phyloP scores from a whole-genome alignment of 2,329 filamentous ascomycete species.

The Venturia effusa region DNA sequence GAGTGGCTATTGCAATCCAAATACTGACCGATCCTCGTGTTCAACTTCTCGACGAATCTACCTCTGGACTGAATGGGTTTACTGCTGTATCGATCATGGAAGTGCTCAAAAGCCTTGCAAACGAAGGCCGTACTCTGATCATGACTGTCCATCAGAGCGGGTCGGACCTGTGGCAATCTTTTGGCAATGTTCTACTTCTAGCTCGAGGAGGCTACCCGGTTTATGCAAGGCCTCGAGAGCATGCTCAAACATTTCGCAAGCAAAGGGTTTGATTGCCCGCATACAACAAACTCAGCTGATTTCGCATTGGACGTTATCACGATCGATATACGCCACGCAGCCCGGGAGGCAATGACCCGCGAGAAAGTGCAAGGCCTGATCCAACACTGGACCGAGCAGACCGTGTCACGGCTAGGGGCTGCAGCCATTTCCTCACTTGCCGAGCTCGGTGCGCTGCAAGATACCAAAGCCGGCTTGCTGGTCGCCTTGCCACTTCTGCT shows the following conservation, averaged over 20 bases:
- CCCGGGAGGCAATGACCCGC: constrained; percentile 22
- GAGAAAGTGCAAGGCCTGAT: constrained; percentile 52
- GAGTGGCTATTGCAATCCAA: constrained; percentile 68
- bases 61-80: constrained; percentile 66
- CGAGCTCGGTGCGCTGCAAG: too few relatives aligned
- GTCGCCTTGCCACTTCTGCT: too few relatives aligned
- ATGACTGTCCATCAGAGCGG: constrained; percentile 77
- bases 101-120: constrained; percentile 57
- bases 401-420: too few relatives aligned
- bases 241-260: too few relatives aligned
- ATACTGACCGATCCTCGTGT: constrained; percentile 66
- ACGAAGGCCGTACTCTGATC: constrained; percentile 62
- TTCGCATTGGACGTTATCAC: constrained; percentile 71
- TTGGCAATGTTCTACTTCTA: too few relatives aligned
- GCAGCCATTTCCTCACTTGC: too few relatives aligned
- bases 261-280: too few relatives aligned
- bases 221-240: too few relatives aligned
- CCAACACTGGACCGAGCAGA: too few relatives aligned
- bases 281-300: constrained; percentile 65
- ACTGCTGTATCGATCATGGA: constrained; percentile 69
- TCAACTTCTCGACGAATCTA: constrained; percentile 64
- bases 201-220: too few relatives aligned
- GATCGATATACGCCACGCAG: constrained; percentile 59
- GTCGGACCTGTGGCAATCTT: too few relatives aligned
- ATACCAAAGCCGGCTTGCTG: too few relatives aligned